phyloP scores from a whole-genome alignment of 225 moss, liverwort and hornwort genomes.

The Takakia lepidozioides region DNA sequence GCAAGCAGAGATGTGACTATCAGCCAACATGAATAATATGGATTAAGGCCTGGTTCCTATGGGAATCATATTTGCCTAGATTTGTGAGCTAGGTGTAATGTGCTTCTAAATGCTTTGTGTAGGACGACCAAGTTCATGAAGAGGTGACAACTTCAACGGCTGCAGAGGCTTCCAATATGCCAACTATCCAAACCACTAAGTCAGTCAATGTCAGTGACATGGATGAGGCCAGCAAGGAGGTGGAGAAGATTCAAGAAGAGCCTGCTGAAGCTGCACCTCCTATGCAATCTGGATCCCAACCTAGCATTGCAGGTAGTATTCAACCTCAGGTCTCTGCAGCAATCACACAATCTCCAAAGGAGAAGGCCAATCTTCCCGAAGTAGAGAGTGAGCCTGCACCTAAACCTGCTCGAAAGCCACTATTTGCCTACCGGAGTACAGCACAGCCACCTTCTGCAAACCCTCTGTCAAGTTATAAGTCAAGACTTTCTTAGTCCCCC shows the following conservation, averaged over 20 bases:
- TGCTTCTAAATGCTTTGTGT: too few species aligned
- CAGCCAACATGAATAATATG: too few species aligned
- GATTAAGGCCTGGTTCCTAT: too few species aligned
- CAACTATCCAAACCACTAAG: constrained; percentile 5
- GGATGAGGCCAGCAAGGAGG: not conserved
- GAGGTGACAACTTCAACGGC: constrained; percentile 5
- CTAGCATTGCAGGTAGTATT: not conserved
- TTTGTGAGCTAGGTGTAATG: too few species aligned
- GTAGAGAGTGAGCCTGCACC: constrained; percentile 9
- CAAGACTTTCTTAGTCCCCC: too few species aligned
- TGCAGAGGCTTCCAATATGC: too few species aligned
- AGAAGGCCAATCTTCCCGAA: not conserved
- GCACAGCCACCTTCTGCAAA: constrained; percentile 13
- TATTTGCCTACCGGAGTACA: constrained; percentile 12
- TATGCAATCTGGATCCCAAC: not conserved
- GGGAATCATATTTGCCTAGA: too few species aligned
- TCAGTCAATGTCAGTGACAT: constrained; percentile 8
- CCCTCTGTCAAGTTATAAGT: constrained; percentile 26
- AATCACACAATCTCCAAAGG: constrained; percentile 10
- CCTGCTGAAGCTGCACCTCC: not conserved
- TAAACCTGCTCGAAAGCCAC: constrained; percentile 13
- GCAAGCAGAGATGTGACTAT: too few species aligned
- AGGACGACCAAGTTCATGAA: not conserved
- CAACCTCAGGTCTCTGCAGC: constrained; percentile 5
- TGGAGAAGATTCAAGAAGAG: not conserved